Evolutionary conservation across 169 alveolate species (phyloP).

Genomic region (Plasmodium sp.): DNA sequence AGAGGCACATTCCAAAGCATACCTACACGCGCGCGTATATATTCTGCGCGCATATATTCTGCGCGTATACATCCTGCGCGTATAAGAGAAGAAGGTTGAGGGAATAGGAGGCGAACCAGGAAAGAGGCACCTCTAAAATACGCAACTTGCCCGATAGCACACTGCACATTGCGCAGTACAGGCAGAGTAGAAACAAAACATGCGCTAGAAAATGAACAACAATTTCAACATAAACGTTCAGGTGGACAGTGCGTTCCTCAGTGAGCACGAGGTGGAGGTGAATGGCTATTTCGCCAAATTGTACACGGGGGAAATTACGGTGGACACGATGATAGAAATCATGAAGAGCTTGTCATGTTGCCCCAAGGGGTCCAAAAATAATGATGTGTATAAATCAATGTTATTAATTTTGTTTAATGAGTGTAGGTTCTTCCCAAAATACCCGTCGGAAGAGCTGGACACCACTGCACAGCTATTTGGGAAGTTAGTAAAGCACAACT

Average conservation of each 20-base stretch:
- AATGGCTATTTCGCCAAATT: constrained; percentile 82
- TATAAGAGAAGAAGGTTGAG: neutral
- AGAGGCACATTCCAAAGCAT: neutral
- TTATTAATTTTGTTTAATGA: constrained; percentile 87
- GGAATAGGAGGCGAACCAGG: neutral
- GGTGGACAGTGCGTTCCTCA: constrained; percentile 62
- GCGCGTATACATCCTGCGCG: neutral
- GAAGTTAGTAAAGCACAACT: constrained; percentile 80
- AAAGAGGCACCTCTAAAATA: neutral
- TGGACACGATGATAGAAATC: constrained; percentile 84
- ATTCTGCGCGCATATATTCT: neutral
- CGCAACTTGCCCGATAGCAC: neutral
- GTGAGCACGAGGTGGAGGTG: constrained; percentile 80
- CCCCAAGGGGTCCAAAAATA: constrained; percentile 82
- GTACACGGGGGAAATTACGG: constrained; percentile 82
- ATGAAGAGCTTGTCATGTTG: constrained; percentile 78
- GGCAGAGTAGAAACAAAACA: constrained; percentile 24
- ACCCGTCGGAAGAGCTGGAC: constrained; percentile 87
- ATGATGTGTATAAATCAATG: constrained; percentile 82
- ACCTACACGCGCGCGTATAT: neutral
- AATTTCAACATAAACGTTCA: constrained; percentile 72
- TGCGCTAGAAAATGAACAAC: constrained; percentile 60
- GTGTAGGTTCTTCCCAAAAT: constrained; percentile 90
- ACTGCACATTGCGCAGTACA: neutral
- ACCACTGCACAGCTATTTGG: constrained; percentile 90